Evolutionary conservation across 257 asterid genomes (phyloP).

Genomic region (Nicotiana knightiana): DNA sequence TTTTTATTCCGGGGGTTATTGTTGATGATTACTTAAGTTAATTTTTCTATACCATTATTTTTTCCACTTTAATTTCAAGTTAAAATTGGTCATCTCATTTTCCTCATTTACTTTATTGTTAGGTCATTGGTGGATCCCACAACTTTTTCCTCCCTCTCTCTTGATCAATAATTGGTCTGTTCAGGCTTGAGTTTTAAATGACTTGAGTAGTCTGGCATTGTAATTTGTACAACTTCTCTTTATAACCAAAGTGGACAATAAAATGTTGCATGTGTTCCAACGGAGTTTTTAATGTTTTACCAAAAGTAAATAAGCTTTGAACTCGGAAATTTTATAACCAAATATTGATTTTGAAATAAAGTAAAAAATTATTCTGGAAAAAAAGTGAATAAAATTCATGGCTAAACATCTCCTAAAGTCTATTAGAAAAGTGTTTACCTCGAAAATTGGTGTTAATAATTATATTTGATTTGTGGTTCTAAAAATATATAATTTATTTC

Average conservation of each 20-base stretch:
- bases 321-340: not conserved
- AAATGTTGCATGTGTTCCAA: conserved; percentile 10
- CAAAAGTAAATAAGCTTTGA: not conserved
- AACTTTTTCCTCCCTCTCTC: not conserved
- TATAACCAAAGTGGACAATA: not conserved
- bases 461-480: too few species aligned
- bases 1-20: too few species aligned
- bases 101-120: not conserved
- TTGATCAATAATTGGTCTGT: not conserved
- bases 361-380: too few species aligned
- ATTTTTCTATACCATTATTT: not conserved
- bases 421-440: too few species aligned
- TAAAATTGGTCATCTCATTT: not conserved
- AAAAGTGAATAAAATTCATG: too few species aligned
- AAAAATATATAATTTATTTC: too few species aligned
- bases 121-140: not conserved
- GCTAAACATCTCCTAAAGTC: too few species aligned
- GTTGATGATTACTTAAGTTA: too few species aligned
- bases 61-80: not conserved
- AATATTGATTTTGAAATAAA: too few species aligned
- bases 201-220: not conserved
- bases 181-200: conserved; percentile 5
- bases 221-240: not conserved
- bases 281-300: not conserved
- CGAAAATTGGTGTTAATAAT: too few species aligned